A percentile compares a stretch with the other conserved stretches of the same genome.
Evolutionary conservation across 192 early-diverging fungal species (phyloP).

Genomic region (Coemansia sp.): DNA sequence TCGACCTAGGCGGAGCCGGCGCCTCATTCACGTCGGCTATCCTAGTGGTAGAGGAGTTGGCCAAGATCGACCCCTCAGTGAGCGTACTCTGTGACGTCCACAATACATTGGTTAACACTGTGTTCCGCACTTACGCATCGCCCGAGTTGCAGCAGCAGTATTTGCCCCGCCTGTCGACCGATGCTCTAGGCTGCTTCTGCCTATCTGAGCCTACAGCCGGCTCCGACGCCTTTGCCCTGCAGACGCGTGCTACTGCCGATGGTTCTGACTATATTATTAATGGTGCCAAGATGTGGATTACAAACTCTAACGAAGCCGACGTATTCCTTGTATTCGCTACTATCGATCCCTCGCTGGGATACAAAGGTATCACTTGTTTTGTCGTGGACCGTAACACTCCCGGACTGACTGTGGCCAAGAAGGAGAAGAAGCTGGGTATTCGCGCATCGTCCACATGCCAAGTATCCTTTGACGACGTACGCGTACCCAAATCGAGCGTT

Average conservation of each 20-base stretch:
- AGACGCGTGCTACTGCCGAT: conserved; percentile 82
- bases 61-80: conserved; percentile 94
- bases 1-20: conserved; percentile 80
- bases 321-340: conserved; percentile 99
- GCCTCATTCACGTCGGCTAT: conserved; percentile 86
- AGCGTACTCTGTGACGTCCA: conserved; percentile 93
- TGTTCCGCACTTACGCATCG: conserved; percentile 84
- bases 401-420: conserved; percentile 92
- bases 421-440: conserved; percentile 98
- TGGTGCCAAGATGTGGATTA: conserved; percentile 93
- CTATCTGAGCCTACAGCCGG: conserved; percentile 93
- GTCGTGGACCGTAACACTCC: conserved; percentile 87
- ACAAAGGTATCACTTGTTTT: conserved; percentile 98
- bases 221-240: conserved; percentile 91
- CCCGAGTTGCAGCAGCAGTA: conserved; percentile 80
- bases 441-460: conserved; percentile 95
- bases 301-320: conserved; percentile 94
- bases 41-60: conserved; percentile 88
- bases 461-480: conserved; percentile 90
- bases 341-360: conserved; percentile 89
- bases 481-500: conserved; percentile 84
- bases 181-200: conserved; percentile 92
- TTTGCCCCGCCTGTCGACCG: conserved; percentile 80
- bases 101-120: conserved; percentile 96
- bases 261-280: conserved; percentile 86